Evolutionary conservation across 1,139 yeast species (phyloP).

Genomic region (Pichia sp.): DNA sequence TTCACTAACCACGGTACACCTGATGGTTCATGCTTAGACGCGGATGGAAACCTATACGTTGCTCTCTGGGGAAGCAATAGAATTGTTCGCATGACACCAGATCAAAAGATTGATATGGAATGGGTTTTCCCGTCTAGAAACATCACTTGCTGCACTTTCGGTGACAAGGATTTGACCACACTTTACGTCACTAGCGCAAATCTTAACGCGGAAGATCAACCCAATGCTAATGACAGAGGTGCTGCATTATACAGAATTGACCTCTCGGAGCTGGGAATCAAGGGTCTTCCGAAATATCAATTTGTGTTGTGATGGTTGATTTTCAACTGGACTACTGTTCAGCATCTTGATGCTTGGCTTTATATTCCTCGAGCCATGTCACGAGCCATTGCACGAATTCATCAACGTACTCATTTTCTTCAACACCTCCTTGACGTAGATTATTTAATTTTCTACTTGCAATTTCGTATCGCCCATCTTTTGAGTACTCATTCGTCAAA

Average conservation of each 20-base stretch:
- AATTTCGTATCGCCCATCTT: slow-evolving; percentile 48
- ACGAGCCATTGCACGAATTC: slow-evolving; percentile 39
- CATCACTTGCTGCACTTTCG: slow-evolving; percentile 65
- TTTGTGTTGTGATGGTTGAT: slow-evolving; percentile 12
- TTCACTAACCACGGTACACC: slow-evolving; percentile 45
- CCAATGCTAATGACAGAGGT: slow-evolving; percentile 49
- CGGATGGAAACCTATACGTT: slow-evolving; percentile 55
- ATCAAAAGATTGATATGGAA: slow-evolving; percentile 47
- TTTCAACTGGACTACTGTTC: too few species aligned
- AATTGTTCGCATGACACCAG: slow-evolving; percentile 45
- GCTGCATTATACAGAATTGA: slow-evolving; percentile 41
- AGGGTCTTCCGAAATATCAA: slow-evolving; percentile 29
- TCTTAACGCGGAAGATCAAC: slow-evolving; percentile 26
- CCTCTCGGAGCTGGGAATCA: slow-evolving; percentile 20
- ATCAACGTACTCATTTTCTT: slow-evolving; percentile 58
- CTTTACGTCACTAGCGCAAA: slow-evolving; percentile 67
- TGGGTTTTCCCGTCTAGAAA: slow-evolving; percentile 55
- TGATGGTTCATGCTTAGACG: slow-evolving; percentile 70
- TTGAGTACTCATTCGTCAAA: slow-evolving; percentile 36
- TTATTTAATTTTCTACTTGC: slow-evolving; percentile 55
- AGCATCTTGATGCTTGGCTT: neutral
- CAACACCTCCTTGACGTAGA: slow-evolving; percentile 55
- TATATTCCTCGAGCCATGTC: slow-evolving; percentile 9
- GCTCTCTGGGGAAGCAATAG: slow-evolving; percentile 60
- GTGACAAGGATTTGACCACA: slow-evolving; percentile 53